Evolutionary conservation across 1,139 yeast genomes (phyloP), one percentile per base, ranked within the genome.

Genomic region (Meyerozyma sp.): DNA sequence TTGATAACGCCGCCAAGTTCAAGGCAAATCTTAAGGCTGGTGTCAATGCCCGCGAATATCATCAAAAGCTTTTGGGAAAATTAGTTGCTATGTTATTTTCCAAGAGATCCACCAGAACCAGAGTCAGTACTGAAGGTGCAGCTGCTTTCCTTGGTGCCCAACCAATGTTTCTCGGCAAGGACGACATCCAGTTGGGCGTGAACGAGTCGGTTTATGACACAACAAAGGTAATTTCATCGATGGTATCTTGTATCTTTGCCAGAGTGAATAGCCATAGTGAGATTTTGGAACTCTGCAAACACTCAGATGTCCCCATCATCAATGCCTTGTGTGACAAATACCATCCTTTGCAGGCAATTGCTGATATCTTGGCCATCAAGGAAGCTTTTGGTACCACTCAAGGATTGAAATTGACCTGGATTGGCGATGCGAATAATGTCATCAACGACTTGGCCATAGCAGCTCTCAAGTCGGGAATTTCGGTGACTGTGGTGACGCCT

Each of bases 191-290:
- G 66, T 73, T 93, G 46, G 98, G 98, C 53, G 93, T 89, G 39
- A 93, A 93, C 60, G 98, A 93, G 70, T 78, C 94, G 0, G 67
- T 88, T 48, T 84, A 86, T 56, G 98, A 93, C 63, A 84, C 97
- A 1, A 77, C 96, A 21, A 81, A 79, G 53, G 96, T 93, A 35
- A 80, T 93, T 8, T 86, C 96, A 14, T 90, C 97, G 2, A 93
- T 93, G 98, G 87, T 95, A 1, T 83, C 96, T 13, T 85, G 96
- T 55, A 82, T 93, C 11, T 91, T 93, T 66, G 98, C 98, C n/a
- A 81, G 98, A 58, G 98, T 93, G 13, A 84, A 89, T 53, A 70
- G 78, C 29, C 96, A 93, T 59, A 73, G 79, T 36, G 97, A 93
- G 46, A 91, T 93, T 53, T 79, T 77, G 58, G 85, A 83, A 45